Conservation (phyloP, 2,329 filamentous ascomycete species). For the Ustulina deusta region DNA sequence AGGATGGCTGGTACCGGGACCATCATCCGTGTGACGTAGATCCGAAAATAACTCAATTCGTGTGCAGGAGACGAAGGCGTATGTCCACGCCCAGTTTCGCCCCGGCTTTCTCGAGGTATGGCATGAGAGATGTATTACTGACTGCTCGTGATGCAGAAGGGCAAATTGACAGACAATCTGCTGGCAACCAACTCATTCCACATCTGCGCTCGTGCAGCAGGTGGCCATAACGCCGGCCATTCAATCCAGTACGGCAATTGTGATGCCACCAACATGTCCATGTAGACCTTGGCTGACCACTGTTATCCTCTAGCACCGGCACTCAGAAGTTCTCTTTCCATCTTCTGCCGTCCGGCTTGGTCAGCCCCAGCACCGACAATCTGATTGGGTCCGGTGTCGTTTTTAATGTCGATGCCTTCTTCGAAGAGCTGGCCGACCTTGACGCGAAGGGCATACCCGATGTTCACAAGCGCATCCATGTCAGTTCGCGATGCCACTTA, state of each 20-base stretch:
- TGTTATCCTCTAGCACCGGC: constrained; percentile 7
- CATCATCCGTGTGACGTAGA: background rate
- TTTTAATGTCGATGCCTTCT: constrained; percentile 66
- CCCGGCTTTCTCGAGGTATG: constrained; percentile 18
- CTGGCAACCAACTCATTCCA: constrained; percentile 34
- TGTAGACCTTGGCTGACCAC: constrained; percentile 25
- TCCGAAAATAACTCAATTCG: constrained; percentile 28
- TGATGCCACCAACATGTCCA: constrained; percentile 5
- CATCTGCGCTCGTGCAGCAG: constrained; percentile 37
- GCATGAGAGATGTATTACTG: constrained; percentile 29
- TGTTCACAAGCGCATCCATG: constrained; percentile 69
- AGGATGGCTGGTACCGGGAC: background rate
- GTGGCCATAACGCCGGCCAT: constrained; percentile 39
- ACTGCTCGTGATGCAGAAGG: constrained; percentile 35
- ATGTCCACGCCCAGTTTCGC: constrained; percentile 20
- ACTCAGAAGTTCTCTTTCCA: constrained; percentile 52
- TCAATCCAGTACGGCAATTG: constrained; percentile 35
- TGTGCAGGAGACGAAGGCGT: constrained; percentile 38
- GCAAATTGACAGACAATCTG: constrained; percentile 37
- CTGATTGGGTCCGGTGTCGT: constrained; percentile 76
- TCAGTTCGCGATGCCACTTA: constrained; percentile 71
- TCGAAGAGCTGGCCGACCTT: constrained; percentile 71
- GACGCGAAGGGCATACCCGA: constrained; percentile 69
- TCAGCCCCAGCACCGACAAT: constrained; percentile 78
- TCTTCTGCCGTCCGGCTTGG: constrained; percentile 75